Evolutionary conservation across 2,329 filamentous ascomycete genomes (phyloP).

Genomic region (Ophiosphaerella herpotricha): DNA sequence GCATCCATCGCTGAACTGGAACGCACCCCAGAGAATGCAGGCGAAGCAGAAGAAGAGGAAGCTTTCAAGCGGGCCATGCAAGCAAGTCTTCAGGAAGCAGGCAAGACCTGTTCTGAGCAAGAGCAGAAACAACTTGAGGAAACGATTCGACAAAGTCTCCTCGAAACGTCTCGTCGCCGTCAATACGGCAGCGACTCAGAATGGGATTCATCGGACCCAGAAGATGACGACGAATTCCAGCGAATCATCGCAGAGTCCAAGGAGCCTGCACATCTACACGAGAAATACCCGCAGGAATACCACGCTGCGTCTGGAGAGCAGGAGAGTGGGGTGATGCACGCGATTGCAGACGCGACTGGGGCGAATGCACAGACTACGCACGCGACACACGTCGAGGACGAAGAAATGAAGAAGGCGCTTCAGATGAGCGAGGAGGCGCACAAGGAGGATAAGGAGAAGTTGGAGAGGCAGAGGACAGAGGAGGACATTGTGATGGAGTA

Average conservation of each 20-base stretch:
- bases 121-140: constrained; percentile 51
- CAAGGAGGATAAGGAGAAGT: constrained; percentile 48
- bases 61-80: constrained; percentile 56
- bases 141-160: constrained; percentile 50
- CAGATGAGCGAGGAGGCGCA: constrained; percentile 34
- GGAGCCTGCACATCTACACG: constrained; percentile 34
- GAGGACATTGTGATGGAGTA: constrained; percentile 78
- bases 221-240: constrained; percentile 44
- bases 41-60: constrained; percentile 51
- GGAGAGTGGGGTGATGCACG: constrained; percentile 13
- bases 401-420: constrained; percentile 31
- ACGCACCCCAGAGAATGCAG: constrained; percentile 34
- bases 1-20: constrained; percentile 68
- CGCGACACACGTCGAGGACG: constrained; percentile 18
- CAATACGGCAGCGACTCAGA: constrained; percentile 29
- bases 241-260: constrained; percentile 44
- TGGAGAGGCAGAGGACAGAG: constrained; percentile 57
- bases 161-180: constrained; percentile 42
- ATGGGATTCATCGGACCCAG: constrained; percentile 35
- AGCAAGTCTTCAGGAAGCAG: constrained; percentile 55
- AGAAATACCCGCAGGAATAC: constrained; percentile 23
- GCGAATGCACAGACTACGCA: background rate
- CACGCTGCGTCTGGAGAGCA: constrained; percentile 9
- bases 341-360: constrained; percentile 11
- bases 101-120: constrained; percentile 36